Evolutionary conservation across 2,329 filamentous ascomycete species (phyloP).

Genomic region (Penicillium sp.): DNA sequence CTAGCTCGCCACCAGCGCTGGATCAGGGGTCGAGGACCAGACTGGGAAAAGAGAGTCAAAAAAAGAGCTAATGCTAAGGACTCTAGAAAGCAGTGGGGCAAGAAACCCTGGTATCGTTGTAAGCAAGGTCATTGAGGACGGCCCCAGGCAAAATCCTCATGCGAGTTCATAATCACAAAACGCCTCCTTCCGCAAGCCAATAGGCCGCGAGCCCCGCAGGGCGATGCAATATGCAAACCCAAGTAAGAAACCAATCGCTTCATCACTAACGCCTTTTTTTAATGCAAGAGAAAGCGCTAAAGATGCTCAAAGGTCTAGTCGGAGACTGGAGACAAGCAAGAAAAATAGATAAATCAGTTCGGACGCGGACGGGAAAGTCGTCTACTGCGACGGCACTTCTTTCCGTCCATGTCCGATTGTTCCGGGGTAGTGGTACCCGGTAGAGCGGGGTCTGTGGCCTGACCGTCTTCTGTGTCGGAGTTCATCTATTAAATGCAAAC

Average conservation of each 20-base stretch:
- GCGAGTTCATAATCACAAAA: slow-evolving; percentile 17
- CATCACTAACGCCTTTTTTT: slow-evolving; percentile 19
- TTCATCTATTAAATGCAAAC: slow-evolving; percentile 13
- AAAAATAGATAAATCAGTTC: slow-evolving; percentile 7
- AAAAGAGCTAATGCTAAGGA: background rate
- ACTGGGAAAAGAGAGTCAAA: background rate
- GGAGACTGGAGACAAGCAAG: slow-evolving; percentile 9
- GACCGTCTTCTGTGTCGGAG: slow-evolving; percentile 16
- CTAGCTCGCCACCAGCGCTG: background rate
- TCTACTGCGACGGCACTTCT: slow-evolving; percentile 19
- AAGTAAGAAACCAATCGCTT: slow-evolving; percentile 11
- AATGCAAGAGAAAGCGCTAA: slow-evolving; percentile 24
- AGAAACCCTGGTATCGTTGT: slow-evolving; percentile 7
- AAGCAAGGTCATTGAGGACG: slow-evolving; percentile 13
- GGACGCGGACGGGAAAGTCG: slow-evolving; percentile 20
- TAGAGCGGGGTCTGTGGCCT: slow-evolving; percentile 7
- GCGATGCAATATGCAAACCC: slow-evolving; percentile 16
- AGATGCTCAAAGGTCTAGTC: slow-evolving; percentile 12
- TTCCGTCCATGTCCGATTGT: slow-evolving; percentile 6
- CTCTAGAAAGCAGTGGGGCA: background rate
- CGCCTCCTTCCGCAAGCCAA: slow-evolving; percentile 14
- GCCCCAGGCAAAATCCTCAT: slow-evolving; percentile 24
- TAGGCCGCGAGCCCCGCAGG: slow-evolving; percentile 6
- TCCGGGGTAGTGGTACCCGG: slow-evolving; percentile 6
- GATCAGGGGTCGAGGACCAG: background rate